Percentiles rank a stretch among this genome's conserved stretches.
These are phyloP conservation scores for Leccinum griseonigrum DNA, from an alignment of 1,284 basidiomycete genomes.

Conservation along the genomic window DNA sequence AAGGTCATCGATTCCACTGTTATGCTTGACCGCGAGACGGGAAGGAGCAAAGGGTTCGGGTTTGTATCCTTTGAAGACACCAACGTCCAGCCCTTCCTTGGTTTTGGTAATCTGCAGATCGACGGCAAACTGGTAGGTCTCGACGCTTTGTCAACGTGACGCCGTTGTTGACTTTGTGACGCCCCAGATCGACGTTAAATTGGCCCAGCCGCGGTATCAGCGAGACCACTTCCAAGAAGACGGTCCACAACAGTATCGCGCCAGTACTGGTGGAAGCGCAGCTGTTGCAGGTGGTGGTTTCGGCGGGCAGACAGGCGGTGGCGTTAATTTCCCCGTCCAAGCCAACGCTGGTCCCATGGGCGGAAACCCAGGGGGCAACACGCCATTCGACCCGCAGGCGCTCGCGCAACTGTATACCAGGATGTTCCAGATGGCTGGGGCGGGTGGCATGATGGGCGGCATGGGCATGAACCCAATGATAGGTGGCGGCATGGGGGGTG, in stretches of 20 bases:
- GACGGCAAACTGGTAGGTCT: constrained; percentile 84
- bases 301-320: constrained; percentile 21
- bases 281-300: constrained; percentile 24
- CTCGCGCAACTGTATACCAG: constrained; percentile 78
- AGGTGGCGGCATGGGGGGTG: constrained; percentile 29
- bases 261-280: constrained; percentile 6
- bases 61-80: constrained; percentile 96
- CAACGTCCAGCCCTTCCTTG: constrained; percentile 81
- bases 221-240: constrained; percentile 53
- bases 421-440: constrained; percentile 76
- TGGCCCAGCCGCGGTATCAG: constrained; percentile 84
- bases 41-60: constrained; percentile 95
- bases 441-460: constrained; percentile 39
- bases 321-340: constrained; percentile 28
- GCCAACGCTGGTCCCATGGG: constrained; percentile 24
- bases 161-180: constrained; percentile 9
- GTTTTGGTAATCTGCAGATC: constrained; percentile 82
- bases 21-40: constrained; percentile 98
- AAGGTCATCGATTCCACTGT: constrained; percentile 96
- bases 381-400: constrained; percentile 78
- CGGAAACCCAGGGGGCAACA: constrained; percentile 38
- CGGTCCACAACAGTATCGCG: constrained; percentile 37
- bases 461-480: constrained; percentile 36
- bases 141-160: not conserved
- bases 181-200: constrained; percentile 88